phyloP scores from a whole-genome alignment of 495 filamentous ascomycete genomes.

The Aspergillus asperescens region DNA sequence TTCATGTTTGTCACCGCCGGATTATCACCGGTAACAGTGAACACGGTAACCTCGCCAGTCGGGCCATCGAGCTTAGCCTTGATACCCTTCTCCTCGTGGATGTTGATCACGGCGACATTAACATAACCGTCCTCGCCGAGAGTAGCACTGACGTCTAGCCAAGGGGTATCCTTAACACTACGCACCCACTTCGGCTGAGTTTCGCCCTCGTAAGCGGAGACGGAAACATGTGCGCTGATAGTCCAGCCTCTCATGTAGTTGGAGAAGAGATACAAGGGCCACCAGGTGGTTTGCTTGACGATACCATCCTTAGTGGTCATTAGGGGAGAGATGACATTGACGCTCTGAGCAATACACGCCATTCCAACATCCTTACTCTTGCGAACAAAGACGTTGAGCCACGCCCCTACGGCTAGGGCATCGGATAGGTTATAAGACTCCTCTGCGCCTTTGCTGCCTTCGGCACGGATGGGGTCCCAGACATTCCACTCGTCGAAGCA shows the following conservation, averaged over 20 bases:
- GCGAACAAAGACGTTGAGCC: slow-evolving; percentile 74
- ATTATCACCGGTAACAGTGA: slow-evolving; percentile 52
- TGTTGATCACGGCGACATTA: slow-evolving; percentile 65
- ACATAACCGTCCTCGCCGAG: slow-evolving; percentile 57
- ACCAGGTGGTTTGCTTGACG: slow-evolving; percentile 71
- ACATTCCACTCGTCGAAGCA: slow-evolving; percentile 89
- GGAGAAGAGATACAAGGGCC: slow-evolving; percentile 66
- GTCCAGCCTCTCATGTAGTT: slow-evolving; percentile 70
- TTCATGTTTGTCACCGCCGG: slow-evolving; percentile 56
- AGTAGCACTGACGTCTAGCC: slow-evolving; percentile 64
- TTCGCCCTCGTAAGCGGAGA: slow-evolving; percentile 54
- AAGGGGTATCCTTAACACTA: slow-evolving; percentile 59
- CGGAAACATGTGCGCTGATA: slow-evolving; percentile 55
- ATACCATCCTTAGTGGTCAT: slow-evolving; percentile 63
- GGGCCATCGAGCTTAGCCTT: slow-evolving; percentile 53
- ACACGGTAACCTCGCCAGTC: slow-evolving; percentile 44
- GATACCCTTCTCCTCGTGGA: slow-evolving; percentile 53
- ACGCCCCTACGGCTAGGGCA: slow-evolving; percentile 66
- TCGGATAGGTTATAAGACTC: slow-evolving; percentile 72
- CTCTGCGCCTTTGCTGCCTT: slow-evolving; percentile 62
- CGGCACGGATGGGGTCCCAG: slow-evolving; percentile 70
- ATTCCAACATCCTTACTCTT: slow-evolving; percentile 68
- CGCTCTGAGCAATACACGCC: slow-evolving; percentile 75
- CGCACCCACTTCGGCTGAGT: slow-evolving; percentile 63
- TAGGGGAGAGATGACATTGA: slow-evolving; percentile 73